These are phyloP conservation scores for Lachancea sp. DNA, from an alignment of 805 yeast genomes.

Conservation along the genomic window DNA sequence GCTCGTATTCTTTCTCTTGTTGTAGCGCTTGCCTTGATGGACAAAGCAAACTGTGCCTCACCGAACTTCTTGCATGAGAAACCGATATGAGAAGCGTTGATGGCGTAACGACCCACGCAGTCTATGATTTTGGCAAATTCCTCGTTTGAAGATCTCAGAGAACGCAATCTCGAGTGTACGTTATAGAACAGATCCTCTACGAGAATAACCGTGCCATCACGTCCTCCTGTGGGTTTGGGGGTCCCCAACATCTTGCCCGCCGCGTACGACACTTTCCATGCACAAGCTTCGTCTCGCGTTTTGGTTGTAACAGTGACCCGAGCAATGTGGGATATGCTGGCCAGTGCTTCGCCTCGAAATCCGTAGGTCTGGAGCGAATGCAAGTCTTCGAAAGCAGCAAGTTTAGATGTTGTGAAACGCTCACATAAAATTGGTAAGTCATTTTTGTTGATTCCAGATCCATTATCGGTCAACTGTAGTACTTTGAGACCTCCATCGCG, in stretches of 20 bases:
- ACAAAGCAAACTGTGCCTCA: conserved; percentile 60
- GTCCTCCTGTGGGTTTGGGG: conserved; percentile 79
- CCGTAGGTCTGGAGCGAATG: conserved; percentile 73
- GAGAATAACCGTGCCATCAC: conserved; percentile 72
- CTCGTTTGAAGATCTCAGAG: conserved; percentile 60
- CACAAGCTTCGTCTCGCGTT: conserved; percentile 51
- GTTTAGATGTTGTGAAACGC: conserved; percentile 87
- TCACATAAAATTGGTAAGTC: conserved; percentile 81
- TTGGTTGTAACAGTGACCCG: conserved; percentile 77
- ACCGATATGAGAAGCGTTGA: conserved; percentile 64
- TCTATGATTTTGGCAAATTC: conserved; percentile 76
- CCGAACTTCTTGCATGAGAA: conserved; percentile 77
- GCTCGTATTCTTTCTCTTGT: conserved; percentile 64
- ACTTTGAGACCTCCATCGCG: conserved; percentile 89
- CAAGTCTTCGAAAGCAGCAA: conserved; percentile 69
- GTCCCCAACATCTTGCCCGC: conserved; percentile 56
- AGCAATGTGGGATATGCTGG: conserved; percentile 86
- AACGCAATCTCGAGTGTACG: conserved; percentile 67
- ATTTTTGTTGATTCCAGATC: conserved; percentile 65
- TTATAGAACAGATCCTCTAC: conserved; percentile 91
- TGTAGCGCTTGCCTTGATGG: conserved; percentile 45
- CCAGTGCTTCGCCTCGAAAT: conserved; percentile 94
- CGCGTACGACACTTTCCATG: conserved; percentile 61
- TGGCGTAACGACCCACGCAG: conserved; percentile 74
- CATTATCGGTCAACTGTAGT: conserved; percentile 85